These are phyloP conservation scores for Arthrobotrys pseudoclavata DNA, from an alignment of 2,329 filamentous ascomycete species.

Conservation along the genomic window DNA sequence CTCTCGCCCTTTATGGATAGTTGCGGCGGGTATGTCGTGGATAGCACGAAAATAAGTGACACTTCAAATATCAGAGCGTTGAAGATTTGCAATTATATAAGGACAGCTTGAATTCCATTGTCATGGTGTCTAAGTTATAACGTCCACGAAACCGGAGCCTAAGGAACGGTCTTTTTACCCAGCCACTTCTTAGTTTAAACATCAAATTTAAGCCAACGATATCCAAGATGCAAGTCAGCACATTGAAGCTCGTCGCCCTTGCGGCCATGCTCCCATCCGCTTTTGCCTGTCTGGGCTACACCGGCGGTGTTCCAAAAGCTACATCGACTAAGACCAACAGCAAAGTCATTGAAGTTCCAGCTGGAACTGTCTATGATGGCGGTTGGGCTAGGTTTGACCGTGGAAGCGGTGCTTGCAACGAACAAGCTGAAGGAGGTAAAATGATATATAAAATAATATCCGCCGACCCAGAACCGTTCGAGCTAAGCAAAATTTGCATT, in stretches of 20 bases:
- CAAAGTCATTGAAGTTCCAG: slow-evolving; percentile 64
- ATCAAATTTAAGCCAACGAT: not conserved
- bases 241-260: slow-evolving; percentile 62
- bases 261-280: slow-evolving; percentile 63
- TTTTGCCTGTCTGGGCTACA: slow-evolving; percentile 65
- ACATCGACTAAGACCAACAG: slow-evolving; percentile 64
- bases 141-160: slow-evolving; percentile 1
- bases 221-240: slow-evolving; percentile 44
- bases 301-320: slow-evolving; percentile 64
- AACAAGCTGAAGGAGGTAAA: slow-evolving; percentile 67
- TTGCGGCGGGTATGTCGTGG: slow-evolving; percentile 11
- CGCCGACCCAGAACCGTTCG: not conserved
- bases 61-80: not conserved
- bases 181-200: not conserved
- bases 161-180: not conserved
- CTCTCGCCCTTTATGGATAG: slow-evolving; percentile 26
- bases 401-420: slow-evolving; percentile 67
- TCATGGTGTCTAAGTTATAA: not conserved
- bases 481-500: not conserved
- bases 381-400: slow-evolving; percentile 67
- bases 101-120: not conserved
- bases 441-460: not conserved
- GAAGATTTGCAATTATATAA: slow-evolving; percentile 32
- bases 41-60: not conserved
- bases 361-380: slow-evolving; percentile 65